Percentiles rank a stretch among this genome's conserved stretches.
Conservation (phyloP, 345 rosid genomes). For the Eutrema yunnanense region DNA sequence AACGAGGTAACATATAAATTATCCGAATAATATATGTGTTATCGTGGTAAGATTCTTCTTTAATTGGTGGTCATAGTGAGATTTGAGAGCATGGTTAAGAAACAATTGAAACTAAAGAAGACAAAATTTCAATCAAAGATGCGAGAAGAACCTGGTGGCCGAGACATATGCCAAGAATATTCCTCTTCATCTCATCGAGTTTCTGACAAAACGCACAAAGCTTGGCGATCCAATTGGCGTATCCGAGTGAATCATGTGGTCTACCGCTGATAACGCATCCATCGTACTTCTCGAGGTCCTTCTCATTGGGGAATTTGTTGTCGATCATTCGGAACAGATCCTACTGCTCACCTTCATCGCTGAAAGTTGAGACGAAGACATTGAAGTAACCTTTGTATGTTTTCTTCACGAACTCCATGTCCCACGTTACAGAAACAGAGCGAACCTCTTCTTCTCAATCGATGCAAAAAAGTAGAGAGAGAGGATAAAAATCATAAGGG, state of each 20-base stretch:
- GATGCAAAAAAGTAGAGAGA: not conserved
- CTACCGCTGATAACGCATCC: constrained; percentile 85
- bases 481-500: not conserved
- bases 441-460: constrained; percentile 40
- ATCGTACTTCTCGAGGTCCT: constrained; percentile 51
- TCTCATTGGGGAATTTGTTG: constrained; percentile 63
- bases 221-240: constrained; percentile 68
- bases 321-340: constrained; percentile 68
- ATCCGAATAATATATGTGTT: too few relatives aligned
- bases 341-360: constrained; percentile 72
- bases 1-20: too few relatives aligned
- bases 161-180: constrained; percentile 80
- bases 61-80: too few relatives aligned
- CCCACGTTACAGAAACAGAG: constrained; percentile 54
- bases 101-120: not conserved
- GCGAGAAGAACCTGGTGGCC: constrained; percentile 67
- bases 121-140: not conserved
- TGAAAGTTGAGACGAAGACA: constrained; percentile 60
- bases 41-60: too few relatives aligned
- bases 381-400: constrained; percentile 76
- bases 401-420: constrained; percentile 63
- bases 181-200: constrained; percentile 33
- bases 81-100: too few relatives aligned
- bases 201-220: constrained; percentile 48
- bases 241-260: constrained; percentile 70